These are phyloP conservation scores for Paramarasmius palmivorus DNA, from an alignment of 1,284 basidiomycete genomes.

Conservation along the genomic window DNA sequence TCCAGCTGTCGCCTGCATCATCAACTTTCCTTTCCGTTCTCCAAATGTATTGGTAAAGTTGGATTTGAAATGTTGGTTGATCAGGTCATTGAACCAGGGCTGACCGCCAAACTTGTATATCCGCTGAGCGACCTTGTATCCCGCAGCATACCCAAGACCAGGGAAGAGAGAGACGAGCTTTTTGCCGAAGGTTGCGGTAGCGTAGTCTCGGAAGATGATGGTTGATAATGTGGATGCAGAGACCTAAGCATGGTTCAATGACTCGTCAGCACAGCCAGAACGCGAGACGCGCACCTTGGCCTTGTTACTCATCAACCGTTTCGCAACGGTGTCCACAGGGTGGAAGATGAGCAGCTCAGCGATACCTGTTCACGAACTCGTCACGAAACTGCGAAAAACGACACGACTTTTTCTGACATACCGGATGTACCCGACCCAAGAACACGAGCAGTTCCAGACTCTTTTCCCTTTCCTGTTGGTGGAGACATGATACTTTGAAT, in stretches of 20 bases:
- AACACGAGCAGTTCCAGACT: constrained; percentile 89
- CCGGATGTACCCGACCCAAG: constrained; percentile 93
- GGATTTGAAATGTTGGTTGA: constrained; percentile 76
- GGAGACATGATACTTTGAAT: constrained; percentile 55
- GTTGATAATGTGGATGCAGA: constrained; percentile 61
- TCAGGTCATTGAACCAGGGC: constrained; percentile 95
- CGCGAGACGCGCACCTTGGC: constrained; percentile 54
- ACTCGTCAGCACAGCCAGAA: neutral
- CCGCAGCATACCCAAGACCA: constrained; percentile 96
- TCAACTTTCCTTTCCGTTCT: constrained; percentile 93
- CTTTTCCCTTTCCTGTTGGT: constrained; percentile 66
- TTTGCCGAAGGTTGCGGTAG: constrained; percentile 64
- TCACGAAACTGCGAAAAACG: constrained; percentile 5
- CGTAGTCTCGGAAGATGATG: constrained; percentile 89
- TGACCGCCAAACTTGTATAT: constrained; percentile 99
- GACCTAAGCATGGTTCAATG: constrained; percentile 45
- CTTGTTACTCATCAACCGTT: constrained; percentile 98
- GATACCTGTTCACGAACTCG: constrained; percentile 62
- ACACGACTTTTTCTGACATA: constrained; percentile 32
- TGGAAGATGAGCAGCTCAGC: constrained; percentile 93
- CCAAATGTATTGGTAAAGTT: constrained; percentile 86
- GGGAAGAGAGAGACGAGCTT: constrained; percentile 95
- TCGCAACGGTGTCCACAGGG: constrained; percentile 94
- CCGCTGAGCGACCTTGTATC: constrained; percentile 93
- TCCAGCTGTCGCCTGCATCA: constrained; percentile 95